Evolutionary conservation across 2,329 filamentous ascomycete species (phyloP).

Genomic region (Arthrobotrys iridis): DNA sequence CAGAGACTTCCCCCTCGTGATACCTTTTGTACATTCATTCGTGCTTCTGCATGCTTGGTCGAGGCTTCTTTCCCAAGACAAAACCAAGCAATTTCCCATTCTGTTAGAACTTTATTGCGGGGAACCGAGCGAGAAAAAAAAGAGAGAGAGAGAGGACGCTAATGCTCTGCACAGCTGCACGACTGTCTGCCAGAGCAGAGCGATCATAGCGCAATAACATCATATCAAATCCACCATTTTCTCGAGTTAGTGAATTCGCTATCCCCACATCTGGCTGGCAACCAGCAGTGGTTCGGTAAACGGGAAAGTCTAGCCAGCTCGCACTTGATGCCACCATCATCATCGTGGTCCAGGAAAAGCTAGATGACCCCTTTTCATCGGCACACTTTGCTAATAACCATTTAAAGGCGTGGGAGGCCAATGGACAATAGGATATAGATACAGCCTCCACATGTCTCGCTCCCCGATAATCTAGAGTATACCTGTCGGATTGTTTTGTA

Average conservation of each 20-base stretch:
- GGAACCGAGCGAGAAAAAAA: constrained; percentile 35
- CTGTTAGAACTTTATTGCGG: constrained; percentile 26
- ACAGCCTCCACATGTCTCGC: constrained; percentile 20
- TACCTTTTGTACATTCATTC: background rate
- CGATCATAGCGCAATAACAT: constrained; percentile 10
- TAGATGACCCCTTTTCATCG: constrained; percentile 14
- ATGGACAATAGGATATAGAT: background rate
- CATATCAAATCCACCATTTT: background rate
- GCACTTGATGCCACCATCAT: constrained; percentile 7
- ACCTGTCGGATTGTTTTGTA: background rate
- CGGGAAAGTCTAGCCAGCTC: constrained; percentile 4
- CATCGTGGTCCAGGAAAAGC: constrained; percentile 13
- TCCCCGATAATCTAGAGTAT: background rate
- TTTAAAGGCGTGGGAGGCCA: background rate
- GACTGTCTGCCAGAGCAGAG: background rate
- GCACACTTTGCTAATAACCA: constrained; percentile 4
- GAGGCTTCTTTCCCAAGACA: constrained; percentile 1
- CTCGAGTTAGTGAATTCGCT: background rate
- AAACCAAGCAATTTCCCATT: constrained; percentile 29
- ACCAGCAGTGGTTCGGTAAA: background rate
- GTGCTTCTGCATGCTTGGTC: background rate
- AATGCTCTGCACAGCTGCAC: background rate
- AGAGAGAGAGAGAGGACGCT: background rate
- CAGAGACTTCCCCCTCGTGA: background rate
- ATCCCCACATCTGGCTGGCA: background rate